These are phyloP conservation scores for Mrakia frigida DNA, from an alignment of 768 basidiomycete species.

Conservation along the genomic window DNA sequence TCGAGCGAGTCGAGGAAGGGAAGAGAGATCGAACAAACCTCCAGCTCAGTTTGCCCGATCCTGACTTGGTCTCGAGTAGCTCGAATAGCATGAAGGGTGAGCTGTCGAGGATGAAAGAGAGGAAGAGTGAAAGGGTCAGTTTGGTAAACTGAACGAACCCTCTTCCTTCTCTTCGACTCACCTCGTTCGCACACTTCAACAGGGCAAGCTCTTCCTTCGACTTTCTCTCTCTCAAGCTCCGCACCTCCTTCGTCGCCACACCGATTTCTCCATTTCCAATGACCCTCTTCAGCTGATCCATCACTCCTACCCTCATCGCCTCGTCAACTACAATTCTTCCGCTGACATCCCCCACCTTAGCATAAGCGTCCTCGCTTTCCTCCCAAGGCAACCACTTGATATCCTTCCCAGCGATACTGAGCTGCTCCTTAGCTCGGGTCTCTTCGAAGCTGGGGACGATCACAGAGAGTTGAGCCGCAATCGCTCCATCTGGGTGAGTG, in stretches of 20 bases:
- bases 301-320: constrained; percentile 58
- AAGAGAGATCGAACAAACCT: constrained; percentile 36
- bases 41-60: constrained; percentile 71
- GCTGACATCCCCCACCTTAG: constrained; percentile 47
- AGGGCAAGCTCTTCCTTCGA: constrained; percentile 64
- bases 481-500: constrained; percentile 18
- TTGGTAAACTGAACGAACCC: no score
- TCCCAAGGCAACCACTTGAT: constrained; percentile 48
- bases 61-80: constrained; percentile 57
- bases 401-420: constrained; percentile 49
- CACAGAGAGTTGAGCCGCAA: constrained; percentile 53
- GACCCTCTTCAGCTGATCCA: constrained; percentile 52
- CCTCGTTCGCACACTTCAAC: constrained; percentile 74
- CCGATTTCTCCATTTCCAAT: constrained; percentile 1
- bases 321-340: constrained; percentile 58
- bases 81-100: constrained; percentile 69
- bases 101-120: constrained; percentile 48
- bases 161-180: constrained; percentile 41
- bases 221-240: constrained; percentile 67
- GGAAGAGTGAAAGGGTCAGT: constrained; percentile 12
- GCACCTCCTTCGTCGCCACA: constrained; percentile 47
- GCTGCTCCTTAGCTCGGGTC: constrained; percentile 59
- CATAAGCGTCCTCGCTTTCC: constrained; percentile 65
- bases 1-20: no score
- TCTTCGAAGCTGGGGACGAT: constrained; percentile 74